Evolutionary conservation across 768 basidiomycete genomes (phyloP).

Genomic region (Galerina marginata): DNA sequence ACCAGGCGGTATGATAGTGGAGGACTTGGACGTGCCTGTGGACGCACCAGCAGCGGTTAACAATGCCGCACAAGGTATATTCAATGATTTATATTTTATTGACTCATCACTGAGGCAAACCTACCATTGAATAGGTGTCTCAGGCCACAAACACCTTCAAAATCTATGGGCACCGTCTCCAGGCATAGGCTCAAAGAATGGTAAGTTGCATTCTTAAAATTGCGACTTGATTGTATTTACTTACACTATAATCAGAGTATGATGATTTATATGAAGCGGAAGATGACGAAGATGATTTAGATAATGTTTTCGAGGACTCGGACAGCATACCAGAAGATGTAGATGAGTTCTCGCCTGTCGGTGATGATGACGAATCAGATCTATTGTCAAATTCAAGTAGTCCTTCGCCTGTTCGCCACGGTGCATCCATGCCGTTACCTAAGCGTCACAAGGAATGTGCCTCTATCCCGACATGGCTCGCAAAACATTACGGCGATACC

Average conservation of each 20-base stretch:
- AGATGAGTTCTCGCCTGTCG: not conserved
- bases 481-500: not conserved
- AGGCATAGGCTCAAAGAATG: not conserved
- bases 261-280: not conserved
- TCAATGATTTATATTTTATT: too few species aligned
- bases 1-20: too few species aligned
- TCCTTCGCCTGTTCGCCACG: not conserved
- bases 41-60: too few species aligned
- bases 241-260: not conserved
- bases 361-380: not conserved
- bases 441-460: not conserved
- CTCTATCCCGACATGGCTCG: not conserved
- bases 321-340: not conserved
- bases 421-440: not conserved
- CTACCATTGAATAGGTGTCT: not conserved
- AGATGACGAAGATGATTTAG: not conserved
- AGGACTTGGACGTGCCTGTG: too few species aligned
- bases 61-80: too few species aligned
- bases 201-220: not conserved
- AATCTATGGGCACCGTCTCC: not conserved
- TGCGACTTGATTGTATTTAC: not conserved
- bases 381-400: too few species aligned
- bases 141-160: not conserved
- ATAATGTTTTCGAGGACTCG: not conserved
- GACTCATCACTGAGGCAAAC: too few species aligned